Conservation (phyloP, 208 protist species). For the Crithidia sp. region DNA sequence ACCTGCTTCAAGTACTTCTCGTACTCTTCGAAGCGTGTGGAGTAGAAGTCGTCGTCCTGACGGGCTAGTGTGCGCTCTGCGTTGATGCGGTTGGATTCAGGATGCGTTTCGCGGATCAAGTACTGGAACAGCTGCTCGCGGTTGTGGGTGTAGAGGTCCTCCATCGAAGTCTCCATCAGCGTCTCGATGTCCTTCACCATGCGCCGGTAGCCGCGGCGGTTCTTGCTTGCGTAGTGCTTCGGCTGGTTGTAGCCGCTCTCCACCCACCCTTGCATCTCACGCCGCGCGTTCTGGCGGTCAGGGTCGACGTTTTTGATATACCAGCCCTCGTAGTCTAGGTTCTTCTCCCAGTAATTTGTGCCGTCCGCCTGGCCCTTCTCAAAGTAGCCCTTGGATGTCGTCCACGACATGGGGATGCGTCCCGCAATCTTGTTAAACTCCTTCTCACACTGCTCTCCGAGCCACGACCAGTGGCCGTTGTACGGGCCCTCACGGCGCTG, state of each 20-base stretch:
- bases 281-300: conserved; percentile 79
- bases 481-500: conserved; percentile 84
- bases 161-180: conserved; percentile 90
- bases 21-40: conserved; percentile 87
- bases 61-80: conserved; percentile 81
- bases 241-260: conserved; percentile 91
- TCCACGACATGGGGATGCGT: conserved; percentile 83
- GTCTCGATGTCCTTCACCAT: conserved; percentile 91
- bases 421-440: conserved; percentile 84
- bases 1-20: conserved; percentile 89
- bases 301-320: conserved; percentile 93
- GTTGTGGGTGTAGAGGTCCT: conserved; percentile 90
- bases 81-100: conserved; percentile 90
- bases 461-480: conserved; percentile 89
- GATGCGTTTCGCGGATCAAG: conserved; percentile 84
- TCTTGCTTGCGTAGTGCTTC: conserved; percentile 91
- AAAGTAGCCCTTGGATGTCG: conserved; percentile 87
- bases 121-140: conserved; percentile 90
- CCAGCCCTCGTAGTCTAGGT: conserved; percentile 92
- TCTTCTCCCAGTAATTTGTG: conserved; percentile 93
- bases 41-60: conserved; percentile 92
- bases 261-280: conserved; percentile 84
- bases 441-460: conserved; percentile 80
- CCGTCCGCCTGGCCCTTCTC: conserved; percentile 84
- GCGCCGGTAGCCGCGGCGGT: conserved; percentile 86